Evolutionary conservation across 2,329 filamentous ascomycete species (phyloP).

Genomic region (Fusarium gaditjirri): DNA sequence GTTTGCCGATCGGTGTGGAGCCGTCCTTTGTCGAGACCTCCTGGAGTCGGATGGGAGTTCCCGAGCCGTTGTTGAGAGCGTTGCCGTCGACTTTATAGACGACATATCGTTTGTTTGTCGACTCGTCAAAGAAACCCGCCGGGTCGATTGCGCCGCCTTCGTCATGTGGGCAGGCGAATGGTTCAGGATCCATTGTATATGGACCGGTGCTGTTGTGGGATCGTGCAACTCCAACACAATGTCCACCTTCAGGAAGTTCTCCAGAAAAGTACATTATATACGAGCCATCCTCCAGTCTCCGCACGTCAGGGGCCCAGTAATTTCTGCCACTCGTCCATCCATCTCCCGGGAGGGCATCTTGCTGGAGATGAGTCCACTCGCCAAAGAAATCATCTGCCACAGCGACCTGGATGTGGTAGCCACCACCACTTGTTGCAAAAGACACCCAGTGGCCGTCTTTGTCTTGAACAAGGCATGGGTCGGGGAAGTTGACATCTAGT

Average conservation of each 20-base stretch:
- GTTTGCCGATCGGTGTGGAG: slow-evolving; percentile 61
- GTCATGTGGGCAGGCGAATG: slow-evolving; percentile 63
- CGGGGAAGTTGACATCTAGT: slow-evolving; percentile 59
- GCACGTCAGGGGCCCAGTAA: slow-evolving; percentile 72
- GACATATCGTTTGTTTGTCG: slow-evolving; percentile 65
- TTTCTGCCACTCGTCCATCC: slow-evolving; percentile 64
- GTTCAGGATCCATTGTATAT: slow-evolving; percentile 58
- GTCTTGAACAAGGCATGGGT: slow-evolving; percentile 62
- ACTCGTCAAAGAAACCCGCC: slow-evolving; percentile 65
- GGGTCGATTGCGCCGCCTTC: slow-evolving; percentile 72
- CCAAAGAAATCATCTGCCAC: slow-evolving; percentile 58
- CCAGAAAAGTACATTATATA: slow-evolving; percentile 72
- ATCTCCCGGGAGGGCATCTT: slow-evolving; percentile 65
- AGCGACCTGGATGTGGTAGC: slow-evolving; percentile 64
- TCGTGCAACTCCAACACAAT: slow-evolving; percentile 69
- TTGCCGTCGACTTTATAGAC: slow-evolving; percentile 76
- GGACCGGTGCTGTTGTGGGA: slow-evolving; percentile 61
- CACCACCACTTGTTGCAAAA: slow-evolving; percentile 65
- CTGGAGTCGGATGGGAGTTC: slow-evolving; percentile 69
- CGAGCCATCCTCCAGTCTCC: slow-evolving; percentile 57
- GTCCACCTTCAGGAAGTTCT: slow-evolving; percentile 54
- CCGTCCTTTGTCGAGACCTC: slow-evolving; percentile 60
- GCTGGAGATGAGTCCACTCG: slow-evolving; percentile 59
- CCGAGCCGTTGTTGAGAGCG: slow-evolving; percentile 54
- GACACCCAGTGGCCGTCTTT: slow-evolving; percentile 64